Percentiles rank a stretch among this genome's conserved stretches.
These are phyloP conservation scores for Drechslerella dactyloides DNA, from an alignment of 2,329 filamentous ascomycete genomes.

Conservation along the genomic window DNA sequence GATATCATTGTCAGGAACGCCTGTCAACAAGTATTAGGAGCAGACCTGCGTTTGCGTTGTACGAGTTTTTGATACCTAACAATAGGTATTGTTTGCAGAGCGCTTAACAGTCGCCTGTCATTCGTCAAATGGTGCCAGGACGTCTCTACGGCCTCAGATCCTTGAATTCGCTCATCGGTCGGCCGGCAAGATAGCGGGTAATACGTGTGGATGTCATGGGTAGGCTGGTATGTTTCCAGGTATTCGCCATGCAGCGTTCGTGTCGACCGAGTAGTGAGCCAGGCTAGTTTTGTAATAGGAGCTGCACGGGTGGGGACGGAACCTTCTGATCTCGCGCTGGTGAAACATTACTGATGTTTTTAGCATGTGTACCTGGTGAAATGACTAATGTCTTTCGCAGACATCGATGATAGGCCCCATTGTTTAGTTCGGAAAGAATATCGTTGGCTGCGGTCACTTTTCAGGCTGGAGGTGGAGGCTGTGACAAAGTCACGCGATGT, in stretches of 20 bases:
- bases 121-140: constrained; percentile 31
- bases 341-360: too few species aligned
- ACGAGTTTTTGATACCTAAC: constrained; percentile 7
- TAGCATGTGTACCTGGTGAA: too few species aligned
- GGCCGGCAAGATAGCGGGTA: constrained; percentile 47
- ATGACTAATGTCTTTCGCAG: too few species aligned
- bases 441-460: too few species aligned
- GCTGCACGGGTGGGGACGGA: not conserved
- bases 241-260: not conserved
- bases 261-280: too few species aligned
- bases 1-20: too few species aligned
- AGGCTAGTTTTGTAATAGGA: not conserved
- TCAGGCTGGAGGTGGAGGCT: too few species aligned
- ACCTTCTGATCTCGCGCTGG: too few species aligned
- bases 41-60: not conserved
- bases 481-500: too few species aligned
- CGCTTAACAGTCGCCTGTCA: constrained; percentile 23
- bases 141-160: constrained; percentile 18
- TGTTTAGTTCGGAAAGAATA: too few species aligned
- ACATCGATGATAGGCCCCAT: too few species aligned
- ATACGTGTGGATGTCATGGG: not conserved
- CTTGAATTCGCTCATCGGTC: constrained; percentile 7
- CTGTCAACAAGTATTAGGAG: not conserved
- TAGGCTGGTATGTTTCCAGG: not conserved
- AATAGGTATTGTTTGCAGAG: constrained; percentile 31